These are phyloP conservation scores for Trifolium dubium DNA, from an alignment of 306 rosid genomes.

Conservation along the genomic window DNA sequence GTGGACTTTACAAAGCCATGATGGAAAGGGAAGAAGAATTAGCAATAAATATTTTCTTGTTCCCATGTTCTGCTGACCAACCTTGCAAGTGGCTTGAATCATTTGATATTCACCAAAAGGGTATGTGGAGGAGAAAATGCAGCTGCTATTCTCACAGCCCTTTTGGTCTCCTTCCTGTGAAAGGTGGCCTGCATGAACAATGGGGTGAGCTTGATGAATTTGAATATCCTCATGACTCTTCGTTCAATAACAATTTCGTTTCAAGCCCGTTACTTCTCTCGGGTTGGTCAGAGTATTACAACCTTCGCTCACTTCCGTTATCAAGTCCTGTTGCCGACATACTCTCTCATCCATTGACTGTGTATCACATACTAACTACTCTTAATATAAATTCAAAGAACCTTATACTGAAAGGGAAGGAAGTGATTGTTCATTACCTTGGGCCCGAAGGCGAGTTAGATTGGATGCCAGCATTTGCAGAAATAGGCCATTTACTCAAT, in stretches of 20 bases:
- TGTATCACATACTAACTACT: slow-evolving; percentile 64
- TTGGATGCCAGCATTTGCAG: slow-evolving; percentile 71
- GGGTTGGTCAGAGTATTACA: slow-evolving; percentile 69
- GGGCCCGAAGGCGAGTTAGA: slow-evolving; percentile 77
- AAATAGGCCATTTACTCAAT: slow-evolving; percentile 66
- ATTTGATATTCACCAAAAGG: slow-evolving; percentile 61
- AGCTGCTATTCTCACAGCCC: slow-evolving; percentile 65
- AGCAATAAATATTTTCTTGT: slow-evolving; percentile 60
- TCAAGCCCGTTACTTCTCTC: slow-evolving; percentile 58
- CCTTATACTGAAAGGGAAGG: slow-evolving; percentile 62
- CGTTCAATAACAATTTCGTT: slow-evolving; percentile 60
- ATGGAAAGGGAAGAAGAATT: slow-evolving; percentile 76
- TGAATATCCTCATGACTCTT: slow-evolving; percentile 59
- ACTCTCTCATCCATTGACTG: slow-evolving; percentile 64
- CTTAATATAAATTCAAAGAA: slow-evolving; percentile 64
- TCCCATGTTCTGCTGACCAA: slow-evolving; percentile 61
- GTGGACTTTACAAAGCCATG: slow-evolving; percentile 59
- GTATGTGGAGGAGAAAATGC: slow-evolving; percentile 75
- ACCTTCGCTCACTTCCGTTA: slow-evolving; percentile 59
- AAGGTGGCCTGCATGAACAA: slow-evolving; percentile 60
- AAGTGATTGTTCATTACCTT: slow-evolving; percentile 65
- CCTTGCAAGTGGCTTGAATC: slow-evolving; percentile 76
- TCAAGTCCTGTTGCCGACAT: slow-evolving; percentile 64
- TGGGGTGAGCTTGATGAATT: slow-evolving; percentile 67
- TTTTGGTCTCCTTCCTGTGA: slow-evolving; percentile 65